These are phyloP conservation scores for Metschnikowia koreensis DNA, from an alignment of 805 yeast genomes.

Conservation along the genomic window DNA sequence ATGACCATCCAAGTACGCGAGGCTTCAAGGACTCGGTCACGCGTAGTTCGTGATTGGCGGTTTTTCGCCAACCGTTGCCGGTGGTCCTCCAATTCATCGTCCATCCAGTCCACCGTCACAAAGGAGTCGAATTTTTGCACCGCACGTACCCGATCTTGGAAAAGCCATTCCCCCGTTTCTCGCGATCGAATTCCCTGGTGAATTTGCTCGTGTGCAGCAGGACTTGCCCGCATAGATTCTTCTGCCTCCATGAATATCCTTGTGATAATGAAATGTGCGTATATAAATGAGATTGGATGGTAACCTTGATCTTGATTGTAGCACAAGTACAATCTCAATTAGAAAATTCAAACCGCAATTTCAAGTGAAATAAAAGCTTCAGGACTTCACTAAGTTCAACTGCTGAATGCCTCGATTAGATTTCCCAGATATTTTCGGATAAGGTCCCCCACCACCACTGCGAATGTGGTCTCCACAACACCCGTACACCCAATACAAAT, in stretches of 20 bases:
- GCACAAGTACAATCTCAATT: too few species aligned
- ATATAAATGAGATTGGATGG: too few species aligned
- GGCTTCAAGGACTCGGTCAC: constrained; percentile 30
- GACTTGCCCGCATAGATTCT: not conserved
- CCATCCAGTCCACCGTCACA: constrained; percentile 68
- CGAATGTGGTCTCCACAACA: not conserved
- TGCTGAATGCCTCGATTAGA: not conserved
- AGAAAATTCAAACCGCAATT: too few species aligned
- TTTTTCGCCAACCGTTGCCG: constrained; percentile 25
- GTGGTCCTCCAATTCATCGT: constrained; percentile 55
- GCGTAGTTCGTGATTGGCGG: constrained; percentile 19
- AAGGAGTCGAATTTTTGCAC: constrained; percentile 58
- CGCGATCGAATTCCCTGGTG: constrained; percentile 21
- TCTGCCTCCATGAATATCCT: not conserved
- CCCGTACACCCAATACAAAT: not conserved
- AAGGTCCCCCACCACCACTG: not conserved
- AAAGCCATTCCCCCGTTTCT: constrained; percentile 37
- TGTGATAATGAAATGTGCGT: not conserved
- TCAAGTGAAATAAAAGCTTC: too few species aligned
- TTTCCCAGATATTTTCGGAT: not conserved
- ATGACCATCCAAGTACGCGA: constrained; percentile 71
- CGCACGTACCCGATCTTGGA: constrained; percentile 35
- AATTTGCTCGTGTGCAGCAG: constrained; percentile 3
- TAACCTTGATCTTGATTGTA: too few species aligned
- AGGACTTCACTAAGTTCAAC: too few species aligned